Evolutionary conservation across 108 stramenopile genomes (phyloP).

Genomic region (Seminavis robusta): DNA sequence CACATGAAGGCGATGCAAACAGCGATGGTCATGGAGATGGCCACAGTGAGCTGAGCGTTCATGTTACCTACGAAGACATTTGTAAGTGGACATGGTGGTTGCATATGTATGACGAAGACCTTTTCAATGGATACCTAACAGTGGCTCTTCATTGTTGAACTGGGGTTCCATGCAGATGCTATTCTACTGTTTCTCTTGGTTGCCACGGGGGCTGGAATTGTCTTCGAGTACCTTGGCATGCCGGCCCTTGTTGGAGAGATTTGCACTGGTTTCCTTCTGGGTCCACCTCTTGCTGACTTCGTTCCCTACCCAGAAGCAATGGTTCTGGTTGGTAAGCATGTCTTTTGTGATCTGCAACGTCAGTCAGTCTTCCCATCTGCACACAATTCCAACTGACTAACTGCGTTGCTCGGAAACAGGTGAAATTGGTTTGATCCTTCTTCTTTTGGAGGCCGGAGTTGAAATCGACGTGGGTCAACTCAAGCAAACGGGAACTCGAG

Average conservation of each 20-base stretch:
- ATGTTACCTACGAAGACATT: conserved; percentile 8
- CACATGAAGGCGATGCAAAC: no score
- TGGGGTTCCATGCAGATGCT: conserved; percentile 5
- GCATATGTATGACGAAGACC: not conserved
- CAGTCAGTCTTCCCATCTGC: no score
- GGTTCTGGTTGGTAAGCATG: conserved; percentile 33
- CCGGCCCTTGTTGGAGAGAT: conserved; percentile 61
- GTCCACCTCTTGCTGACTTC: conserved; percentile 45
- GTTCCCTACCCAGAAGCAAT: conserved; percentile 38
- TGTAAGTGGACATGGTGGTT: conserved; percentile 6
- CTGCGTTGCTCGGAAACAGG: no score
- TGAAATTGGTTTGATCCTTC: no score
- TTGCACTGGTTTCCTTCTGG: conserved; percentile 39
- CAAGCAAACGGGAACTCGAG: conserved; percentile 34
- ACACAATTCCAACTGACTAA: no score
- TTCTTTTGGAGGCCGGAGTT: conserved; percentile 46
- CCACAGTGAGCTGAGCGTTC: conserved; percentile 6
- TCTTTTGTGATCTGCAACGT: conserved; percentile 28
- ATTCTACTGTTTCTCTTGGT: conserved; percentile 27
- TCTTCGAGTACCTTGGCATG: conserved; percentile 11
- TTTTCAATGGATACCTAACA: not conserved
- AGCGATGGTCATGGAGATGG: no score
- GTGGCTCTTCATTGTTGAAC: not conserved
- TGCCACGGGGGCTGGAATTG: conserved; percentile 19
- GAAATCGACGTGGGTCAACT: conserved; percentile 46